phyloP scores from a whole-genome alignment of 2,329 filamentous ascomycete genomes.

The Penicillium sp. region DNA sequence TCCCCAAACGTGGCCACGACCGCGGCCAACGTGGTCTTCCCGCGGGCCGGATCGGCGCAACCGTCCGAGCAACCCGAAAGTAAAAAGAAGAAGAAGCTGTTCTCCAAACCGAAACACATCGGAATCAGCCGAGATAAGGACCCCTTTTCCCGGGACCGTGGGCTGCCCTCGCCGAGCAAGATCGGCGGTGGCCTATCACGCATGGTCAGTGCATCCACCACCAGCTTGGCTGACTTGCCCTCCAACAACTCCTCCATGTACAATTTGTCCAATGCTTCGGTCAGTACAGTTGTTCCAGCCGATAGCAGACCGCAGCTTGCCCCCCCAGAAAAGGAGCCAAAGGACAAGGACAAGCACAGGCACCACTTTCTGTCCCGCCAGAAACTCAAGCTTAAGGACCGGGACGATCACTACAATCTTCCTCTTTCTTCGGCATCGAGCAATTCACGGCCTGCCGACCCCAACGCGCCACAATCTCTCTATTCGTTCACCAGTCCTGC shows the following conservation, averaged over 20 bases:
- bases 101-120: conserved; percentile 65
- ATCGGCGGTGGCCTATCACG: conserved; percentile 54
- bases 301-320: conserved; percentile 35
- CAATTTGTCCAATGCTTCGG: conserved; percentile 60
- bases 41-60: conserved; percentile 45
- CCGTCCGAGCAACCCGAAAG: conserved; percentile 49
- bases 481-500: conserved; percentile 63
- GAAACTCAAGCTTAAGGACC: conserved; percentile 63
- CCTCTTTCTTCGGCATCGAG: conserved; percentile 64
- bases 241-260: conserved; percentile 59
- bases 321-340: conserved; percentile 42
- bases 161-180: conserved; percentile 59
- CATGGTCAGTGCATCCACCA: conserved; percentile 59
- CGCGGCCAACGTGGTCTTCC: conserved; percentile 62
- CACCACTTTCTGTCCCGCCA: conserved; percentile 65
- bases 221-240: conserved; percentile 55
- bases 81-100: conserved; percentile 66
- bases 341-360: conserved; percentile 51
- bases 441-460: conserved; percentile 62
- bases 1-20: conserved; percentile 54
- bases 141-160: conserved; percentile 44
- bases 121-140: conserved; percentile 61
- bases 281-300: conserved; percentile 57
- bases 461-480: conserved; percentile 60
- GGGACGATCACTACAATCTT: conserved; percentile 56